phyloP scores from a whole-genome alignment of 2,329 filamentous ascomycete genomes.

The Trichoderma lentiforme region DNA sequence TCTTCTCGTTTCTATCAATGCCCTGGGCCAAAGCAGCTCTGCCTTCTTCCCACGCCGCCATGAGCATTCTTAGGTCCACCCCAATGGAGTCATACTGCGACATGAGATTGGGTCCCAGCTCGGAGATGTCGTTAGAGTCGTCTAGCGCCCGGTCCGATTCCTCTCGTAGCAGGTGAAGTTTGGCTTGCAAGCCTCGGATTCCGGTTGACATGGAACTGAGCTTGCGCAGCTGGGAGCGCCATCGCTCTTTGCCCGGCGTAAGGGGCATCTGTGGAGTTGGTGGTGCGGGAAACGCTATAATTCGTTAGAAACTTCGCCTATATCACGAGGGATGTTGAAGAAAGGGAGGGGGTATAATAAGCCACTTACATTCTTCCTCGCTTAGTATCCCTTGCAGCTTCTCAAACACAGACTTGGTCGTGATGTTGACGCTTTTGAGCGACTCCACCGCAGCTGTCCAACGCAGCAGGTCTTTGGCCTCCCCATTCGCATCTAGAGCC shows the following conservation, averaged over 20 bases:
- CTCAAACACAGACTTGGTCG: constrained; percentile 60
- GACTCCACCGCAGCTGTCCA: constrained; percentile 78
- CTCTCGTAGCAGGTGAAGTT: constrained; percentile 86
- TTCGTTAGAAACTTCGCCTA: constrained; percentile 9
- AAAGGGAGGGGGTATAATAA: neutral
- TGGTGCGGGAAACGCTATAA: constrained; percentile 49
- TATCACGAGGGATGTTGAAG: neutral
- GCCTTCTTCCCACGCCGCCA: constrained; percentile 84
- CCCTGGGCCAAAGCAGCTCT: constrained; percentile 77
- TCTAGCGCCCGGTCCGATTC: constrained; percentile 80
- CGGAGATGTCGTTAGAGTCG: constrained; percentile 66
- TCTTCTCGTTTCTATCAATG: constrained; percentile 75
- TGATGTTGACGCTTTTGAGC: constrained; percentile 61
- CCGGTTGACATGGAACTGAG: constrained; percentile 85
- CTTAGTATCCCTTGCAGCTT: constrained; percentile 66
- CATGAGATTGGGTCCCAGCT: constrained; percentile 76
- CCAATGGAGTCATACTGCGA: constrained; percentile 94
- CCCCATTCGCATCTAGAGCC: constrained; percentile 78
- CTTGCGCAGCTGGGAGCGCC: constrained; percentile 83
- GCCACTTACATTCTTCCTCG: constrained; percentile 71
- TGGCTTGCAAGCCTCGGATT: constrained; percentile 88
- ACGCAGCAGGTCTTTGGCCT: constrained; percentile 69
- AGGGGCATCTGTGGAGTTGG: constrained; percentile 57
- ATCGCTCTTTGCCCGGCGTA: constrained; percentile 75
- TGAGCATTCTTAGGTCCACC: constrained; percentile 73